Evolutionary conservation across 768 basidiomycete species (phyloP).

Genomic region (Baorangia bicolor): DNA sequence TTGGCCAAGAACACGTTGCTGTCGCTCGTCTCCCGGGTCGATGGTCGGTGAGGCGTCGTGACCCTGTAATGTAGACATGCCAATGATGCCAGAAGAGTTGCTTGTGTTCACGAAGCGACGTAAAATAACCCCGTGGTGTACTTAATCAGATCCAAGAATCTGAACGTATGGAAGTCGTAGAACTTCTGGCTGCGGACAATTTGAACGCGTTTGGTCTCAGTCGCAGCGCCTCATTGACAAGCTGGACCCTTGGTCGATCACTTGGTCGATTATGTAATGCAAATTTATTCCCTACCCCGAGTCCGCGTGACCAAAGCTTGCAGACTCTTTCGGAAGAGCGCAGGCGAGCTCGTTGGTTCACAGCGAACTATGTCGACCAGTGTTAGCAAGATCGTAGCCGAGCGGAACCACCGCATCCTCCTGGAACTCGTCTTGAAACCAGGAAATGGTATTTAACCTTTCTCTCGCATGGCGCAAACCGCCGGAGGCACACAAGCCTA

Average conservation of each 20-base stretch:
- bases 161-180: background rate
- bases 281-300: background rate
- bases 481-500: background rate
- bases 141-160: conserved; percentile 2
- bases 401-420: conserved; percentile 64
- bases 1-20: conserved; percentile 22
- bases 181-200: background rate
- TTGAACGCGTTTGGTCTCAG: background rate
- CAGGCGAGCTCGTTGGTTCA: background rate
- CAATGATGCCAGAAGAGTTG: conserved; percentile 10
- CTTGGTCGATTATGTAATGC: conserved; percentile 16
- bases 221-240: too few relatives aligned
- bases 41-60: conserved; percentile 4
- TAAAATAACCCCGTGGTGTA: conserved; percentile 14
- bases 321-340: background rate
- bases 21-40: conserved; percentile 15
- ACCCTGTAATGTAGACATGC: conserved; percentile 22
- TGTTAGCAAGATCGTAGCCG: conserved; percentile 57
- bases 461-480: background rate
- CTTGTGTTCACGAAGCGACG: conserved; percentile 5
- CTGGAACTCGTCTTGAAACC: conserved; percentile 68
- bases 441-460: conserved; percentile 68
- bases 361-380: conserved; percentile 28
- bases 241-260: conserved; percentile 19
- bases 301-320: background rate